Percentiles rank a stretch among this genome's conserved stretches.
Evolutionary conservation across 2,329 filamentous ascomycete species (phyloP).

Genomic region (Fusarium chaquense): DNA sequence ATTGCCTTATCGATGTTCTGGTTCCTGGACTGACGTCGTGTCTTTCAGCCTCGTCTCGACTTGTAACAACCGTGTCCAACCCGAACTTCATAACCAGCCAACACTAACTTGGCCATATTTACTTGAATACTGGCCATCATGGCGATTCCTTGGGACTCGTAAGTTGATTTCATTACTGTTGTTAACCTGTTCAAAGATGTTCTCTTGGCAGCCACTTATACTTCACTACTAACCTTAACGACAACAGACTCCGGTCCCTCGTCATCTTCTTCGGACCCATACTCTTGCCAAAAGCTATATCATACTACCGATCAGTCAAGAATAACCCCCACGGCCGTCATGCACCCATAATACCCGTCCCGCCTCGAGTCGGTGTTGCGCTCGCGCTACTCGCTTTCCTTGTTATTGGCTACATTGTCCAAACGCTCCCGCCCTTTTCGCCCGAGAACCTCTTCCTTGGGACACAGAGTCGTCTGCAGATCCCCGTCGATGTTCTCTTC

Average conservation of each 20-base stretch:
- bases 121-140: conserved; percentile 36
- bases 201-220: conserved; percentile 9
- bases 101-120: neutral
- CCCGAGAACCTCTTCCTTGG: conserved; percentile 84
- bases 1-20: conserved; percentile 28
- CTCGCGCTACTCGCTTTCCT: conserved; percentile 70
- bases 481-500: conserved; percentile 87
- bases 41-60: conserved; percentile 37
- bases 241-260: conserved; percentile 64
- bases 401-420: conserved; percentile 61
- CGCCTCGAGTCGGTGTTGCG: conserved; percentile 65
- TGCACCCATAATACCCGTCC: conserved; percentile 67
- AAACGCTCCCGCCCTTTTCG: conserved; percentile 74
- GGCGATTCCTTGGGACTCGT: conserved; percentile 50
- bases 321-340: conserved; percentile 58
- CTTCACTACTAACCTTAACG: conserved; percentile 21
- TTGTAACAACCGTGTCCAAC: conserved; percentile 39
- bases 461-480: conserved; percentile 86
- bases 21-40: conserved; percentile 41
- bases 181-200: neutral
- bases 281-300: conserved; percentile 74
- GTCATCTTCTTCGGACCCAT: conserved; percentile 76
- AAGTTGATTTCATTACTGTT: conserved; percentile 15
- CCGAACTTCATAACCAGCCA: conserved; percentile 7
- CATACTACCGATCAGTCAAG: conserved; percentile 70